phyloP scores from a whole-genome alignment of 2,329 filamentous ascomycete species.

The Hypoxylon sp. region DNA sequence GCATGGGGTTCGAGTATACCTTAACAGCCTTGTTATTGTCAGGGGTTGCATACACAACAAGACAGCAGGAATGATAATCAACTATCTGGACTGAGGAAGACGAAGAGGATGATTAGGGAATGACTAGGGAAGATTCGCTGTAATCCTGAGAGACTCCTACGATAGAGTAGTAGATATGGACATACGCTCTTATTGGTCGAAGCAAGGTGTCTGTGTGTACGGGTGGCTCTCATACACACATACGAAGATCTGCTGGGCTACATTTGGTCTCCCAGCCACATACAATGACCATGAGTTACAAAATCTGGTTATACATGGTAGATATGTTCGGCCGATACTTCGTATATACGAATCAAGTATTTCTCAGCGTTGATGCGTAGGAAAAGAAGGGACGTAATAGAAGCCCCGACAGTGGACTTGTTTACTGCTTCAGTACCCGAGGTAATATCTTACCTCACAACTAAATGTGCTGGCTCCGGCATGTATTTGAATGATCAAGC shows the following conservation, averaged over 20 bases:
- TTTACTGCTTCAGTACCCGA: not conserved
- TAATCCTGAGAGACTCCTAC: not conserved
- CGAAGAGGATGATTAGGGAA: not conserved
- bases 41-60: conserved; percentile 5
- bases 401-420: not conserved
- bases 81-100: not conserved
- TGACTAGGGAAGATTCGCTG: conserved; percentile 3
- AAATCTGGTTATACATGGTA: not conserved
- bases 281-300: not conserved
- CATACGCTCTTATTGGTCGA: not conserved
- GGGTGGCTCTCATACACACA: not conserved
- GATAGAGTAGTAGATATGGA: not conserved
- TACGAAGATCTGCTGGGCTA: not conserved
- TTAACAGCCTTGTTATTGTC: conserved; percentile 22
- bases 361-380: not conserved
- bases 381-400: conserved; percentile 13
- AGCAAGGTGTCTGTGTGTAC: not conserved
- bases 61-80: conserved; percentile 6
- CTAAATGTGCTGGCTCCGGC: no score
- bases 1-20: conserved; percentile 21
- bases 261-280: not conserved
- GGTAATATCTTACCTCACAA: no score
- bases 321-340: not conserved
- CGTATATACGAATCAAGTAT: not conserved
- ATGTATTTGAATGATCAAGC: no score